Percentiles rank a stretch among this genome's conserved stretches.
Conservation (phyloP, 2,329 filamentous ascomycete species). For the Diplodia corticola region DNA sequence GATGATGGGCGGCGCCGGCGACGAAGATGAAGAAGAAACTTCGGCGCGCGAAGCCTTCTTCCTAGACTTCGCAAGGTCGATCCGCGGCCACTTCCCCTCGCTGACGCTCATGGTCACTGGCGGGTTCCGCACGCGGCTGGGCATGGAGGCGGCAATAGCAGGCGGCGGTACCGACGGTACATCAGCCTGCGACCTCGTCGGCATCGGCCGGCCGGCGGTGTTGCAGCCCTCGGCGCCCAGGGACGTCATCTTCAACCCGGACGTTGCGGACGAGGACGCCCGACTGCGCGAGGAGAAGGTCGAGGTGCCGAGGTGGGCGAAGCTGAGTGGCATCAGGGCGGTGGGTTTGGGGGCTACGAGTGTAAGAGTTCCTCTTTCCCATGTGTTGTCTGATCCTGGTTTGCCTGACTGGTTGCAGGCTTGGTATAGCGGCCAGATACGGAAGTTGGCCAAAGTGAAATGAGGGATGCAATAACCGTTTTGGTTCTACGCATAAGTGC, state of each 20-base stretch:
- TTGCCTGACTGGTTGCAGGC: not conserved
- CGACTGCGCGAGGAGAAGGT: slow-evolving; percentile 6
- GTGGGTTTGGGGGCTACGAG: not conserved
- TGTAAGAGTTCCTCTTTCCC: not conserved
- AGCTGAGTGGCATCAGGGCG: not conserved
- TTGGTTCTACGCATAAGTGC: not conserved
- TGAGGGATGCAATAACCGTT: not conserved
- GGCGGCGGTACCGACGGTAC: slow-evolving; percentile 24
- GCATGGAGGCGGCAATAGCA: slow-evolving; percentile 52
- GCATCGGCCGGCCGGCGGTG: slow-evolving; percentile 50
- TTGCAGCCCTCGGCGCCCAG: slow-evolving; percentile 23
- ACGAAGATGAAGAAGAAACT: slow-evolving; percentile 37
- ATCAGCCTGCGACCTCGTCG: slow-evolving; percentile 53
- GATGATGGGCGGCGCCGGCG: slow-evolving; percentile 21
- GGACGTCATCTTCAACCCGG: slow-evolving; percentile 25
- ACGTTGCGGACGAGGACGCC: slow-evolving; percentile 24
- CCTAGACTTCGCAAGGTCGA: slow-evolving; percentile 57
- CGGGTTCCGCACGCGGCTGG: slow-evolving; percentile 58
- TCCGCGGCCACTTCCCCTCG: slow-evolving; percentile 29
- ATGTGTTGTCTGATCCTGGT: too few relatives aligned
- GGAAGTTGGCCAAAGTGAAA: not conserved
- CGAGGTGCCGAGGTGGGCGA: slow-evolving; percentile 3
- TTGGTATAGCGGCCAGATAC: not conserved
- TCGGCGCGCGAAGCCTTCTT: slow-evolving; percentile 66
- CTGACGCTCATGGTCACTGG: slow-evolving; percentile 54